These are phyloP conservation scores for Xylaria sp. DNA, from an alignment of 2,329 filamentous ascomycete genomes.

Conservation along the genomic window DNA sequence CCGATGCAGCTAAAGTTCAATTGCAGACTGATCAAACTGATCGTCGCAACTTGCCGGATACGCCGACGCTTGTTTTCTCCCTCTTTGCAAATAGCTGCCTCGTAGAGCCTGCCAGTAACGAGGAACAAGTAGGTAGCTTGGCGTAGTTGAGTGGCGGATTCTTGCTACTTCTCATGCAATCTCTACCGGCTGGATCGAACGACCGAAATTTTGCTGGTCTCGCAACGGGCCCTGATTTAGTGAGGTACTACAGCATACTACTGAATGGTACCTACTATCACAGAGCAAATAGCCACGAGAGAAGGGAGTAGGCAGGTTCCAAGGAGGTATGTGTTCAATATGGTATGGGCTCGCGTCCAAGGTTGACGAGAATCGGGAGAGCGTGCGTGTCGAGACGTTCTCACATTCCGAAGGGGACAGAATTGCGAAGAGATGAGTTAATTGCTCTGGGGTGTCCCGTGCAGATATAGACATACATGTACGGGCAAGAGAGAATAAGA, in stretches of 20 bases:
- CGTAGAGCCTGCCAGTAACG: neutral
- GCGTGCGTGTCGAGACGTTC: conserved; percentile 7
- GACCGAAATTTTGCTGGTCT: conserved; percentile 1
- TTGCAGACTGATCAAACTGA: neutral
- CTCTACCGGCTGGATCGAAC: conserved; percentile 2
- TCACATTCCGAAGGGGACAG: conserved; percentile 17
- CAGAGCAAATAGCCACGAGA: neutral
- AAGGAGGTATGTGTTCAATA: neutral
- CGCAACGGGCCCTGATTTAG: conserved; percentile 8
- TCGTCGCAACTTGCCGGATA: neutral
- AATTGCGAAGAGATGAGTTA: neutral
- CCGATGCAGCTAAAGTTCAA: neutral
- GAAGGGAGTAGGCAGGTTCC: neutral
- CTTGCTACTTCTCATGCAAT: conserved; percentile 13
- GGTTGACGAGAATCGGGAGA: neutral
- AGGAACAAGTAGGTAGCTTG: neutral
- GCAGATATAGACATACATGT: conserved; percentile 17
- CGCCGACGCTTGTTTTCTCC: neutral
- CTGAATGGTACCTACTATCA: conserved; percentile 5
- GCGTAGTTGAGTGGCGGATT: neutral
- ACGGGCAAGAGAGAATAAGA: neutral
- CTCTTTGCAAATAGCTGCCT: conserved; percentile 1
- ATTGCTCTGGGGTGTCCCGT: conserved; percentile 7
- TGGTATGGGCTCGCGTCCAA: neutral
- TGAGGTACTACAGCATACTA: conserved; percentile 2